These are phyloP conservation scores for Globisporangium perplexum DNA, from an alignment of 352 stramenopile genomes.

Conservation along the genomic window DNA sequence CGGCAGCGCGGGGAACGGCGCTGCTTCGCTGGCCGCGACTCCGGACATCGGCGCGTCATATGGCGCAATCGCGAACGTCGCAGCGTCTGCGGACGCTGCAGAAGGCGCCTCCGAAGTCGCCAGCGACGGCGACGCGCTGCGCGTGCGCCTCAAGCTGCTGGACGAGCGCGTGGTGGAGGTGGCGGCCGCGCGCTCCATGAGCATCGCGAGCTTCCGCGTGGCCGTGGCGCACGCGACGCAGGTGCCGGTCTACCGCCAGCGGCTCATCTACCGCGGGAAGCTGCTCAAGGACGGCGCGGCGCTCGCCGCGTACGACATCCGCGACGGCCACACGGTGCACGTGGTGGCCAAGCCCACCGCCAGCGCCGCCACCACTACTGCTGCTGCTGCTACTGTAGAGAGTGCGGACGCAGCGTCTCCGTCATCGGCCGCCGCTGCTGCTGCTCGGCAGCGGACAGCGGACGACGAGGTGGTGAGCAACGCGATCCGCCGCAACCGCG, in stretches of 20 bases:
- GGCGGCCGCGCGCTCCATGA: slow-evolving; percentile 28
- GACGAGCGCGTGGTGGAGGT: slow-evolving; percentile 78
- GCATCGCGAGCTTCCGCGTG: slow-evolving; percentile 58
- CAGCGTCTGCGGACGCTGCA: not conserved
- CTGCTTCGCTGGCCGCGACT: not conserved
- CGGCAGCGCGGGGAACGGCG: too few relatives aligned
- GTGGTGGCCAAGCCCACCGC: slow-evolving; percentile 65
- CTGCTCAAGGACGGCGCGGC: slow-evolving; percentile 73
- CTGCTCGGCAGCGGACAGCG: not conserved
- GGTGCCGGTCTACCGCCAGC: slow-evolving; percentile 60
- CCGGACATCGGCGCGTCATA: not conserved
- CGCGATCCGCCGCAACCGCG: slow-evolving; percentile 9
- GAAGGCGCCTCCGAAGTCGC: not conserved
- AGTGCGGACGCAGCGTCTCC: too few relatives aligned
- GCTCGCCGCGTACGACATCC: slow-evolving; percentile 81
- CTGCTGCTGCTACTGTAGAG: not conserved
- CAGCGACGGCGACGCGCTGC: not conserved
- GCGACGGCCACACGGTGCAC: slow-evolving; percentile 91
- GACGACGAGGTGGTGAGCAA: slow-evolving; percentile 2
- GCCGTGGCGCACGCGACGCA: slow-evolving; percentile 48
- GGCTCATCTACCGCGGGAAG: slow-evolving; percentile 91
- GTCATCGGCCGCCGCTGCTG: slow-evolving; percentile 2
- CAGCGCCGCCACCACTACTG: not conserved
- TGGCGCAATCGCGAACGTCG: not conserved
- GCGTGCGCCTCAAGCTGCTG: slow-evolving; percentile 60